Evolutionary conservation across 2,329 filamentous ascomycete species (phyloP), one percentile per base, ranked within the genome.

Genomic region (Colletotrichum sp.): DNA sequence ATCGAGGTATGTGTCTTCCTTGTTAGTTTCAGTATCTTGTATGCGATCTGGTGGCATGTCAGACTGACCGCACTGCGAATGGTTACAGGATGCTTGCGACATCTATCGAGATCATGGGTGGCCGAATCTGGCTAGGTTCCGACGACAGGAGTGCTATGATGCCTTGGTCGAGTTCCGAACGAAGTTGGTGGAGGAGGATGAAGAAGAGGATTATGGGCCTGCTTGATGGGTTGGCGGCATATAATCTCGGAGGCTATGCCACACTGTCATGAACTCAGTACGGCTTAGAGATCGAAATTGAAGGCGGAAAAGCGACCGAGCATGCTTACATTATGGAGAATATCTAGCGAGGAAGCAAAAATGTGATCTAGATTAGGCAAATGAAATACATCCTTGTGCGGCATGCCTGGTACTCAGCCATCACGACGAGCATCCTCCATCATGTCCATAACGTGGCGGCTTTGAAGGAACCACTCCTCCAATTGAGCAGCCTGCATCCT

Each of bases 261-360:
- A 13, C 6, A 0, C 21, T 57, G 6, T 26, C 52, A 57, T 16
- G 12, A 26, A 57, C 21, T 24, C 52, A 2, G 24, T 5, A 8
- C 0, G 52, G 0, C 13, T 57, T 16, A 4, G 0, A 57, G 52
- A 1, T n/a, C 39, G 18, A 6, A n/a, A 12, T 6, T 0, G 6
- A 26, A 26, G 26, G 26, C 26, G 26, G 5, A 6, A 6, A 44
- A 6, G 18, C 39, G 39, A 2, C 16, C 5, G 36, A 0, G 36
- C 36, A 39, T 39, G 16, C 36, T 18, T 1, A 28, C 15, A 1
- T 18, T 8, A 5, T 5, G 7, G 36, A 18, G 15, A 18, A 13
- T 7, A 34, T 34, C 32, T 13, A 34, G 4, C 26, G 30, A 30
- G 30, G 3, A 30, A 3, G 30, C 30, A 30, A 30, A 30, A 10